A percentile compares a stretch with the other conserved stretches of the same genome.
These are phyloP conservation scores for Auricularia cornea DNA, from an alignment of 768 basidiomycete genomes.

Conservation along the genomic window DNA sequence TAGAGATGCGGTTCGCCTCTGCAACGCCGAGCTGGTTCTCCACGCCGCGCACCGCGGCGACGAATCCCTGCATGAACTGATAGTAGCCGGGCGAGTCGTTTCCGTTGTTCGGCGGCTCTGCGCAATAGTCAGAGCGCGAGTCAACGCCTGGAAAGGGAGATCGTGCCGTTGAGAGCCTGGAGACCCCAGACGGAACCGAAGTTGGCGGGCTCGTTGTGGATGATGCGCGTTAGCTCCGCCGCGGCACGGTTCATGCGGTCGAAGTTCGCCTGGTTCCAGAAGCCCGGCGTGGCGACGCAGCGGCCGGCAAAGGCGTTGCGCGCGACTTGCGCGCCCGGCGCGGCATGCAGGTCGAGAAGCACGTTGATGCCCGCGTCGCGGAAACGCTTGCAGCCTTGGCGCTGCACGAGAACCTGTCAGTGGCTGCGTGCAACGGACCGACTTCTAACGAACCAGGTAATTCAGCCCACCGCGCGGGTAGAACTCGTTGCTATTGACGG, in stretches of 20 bases:
- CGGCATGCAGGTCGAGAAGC: background rate
- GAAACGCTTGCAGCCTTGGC: background rate
- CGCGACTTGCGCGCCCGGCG: background rate
- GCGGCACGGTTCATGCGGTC: background rate
- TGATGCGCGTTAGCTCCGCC: background rate
- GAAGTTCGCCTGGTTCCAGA: background rate
- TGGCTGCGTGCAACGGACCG: no score
- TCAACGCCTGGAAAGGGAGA: background rate
- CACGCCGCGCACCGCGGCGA: background rate
- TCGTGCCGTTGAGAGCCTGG: background rate
- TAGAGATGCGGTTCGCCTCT: background rate
- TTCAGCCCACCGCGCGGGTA: background rate
- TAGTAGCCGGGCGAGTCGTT: conserved; percentile 1
- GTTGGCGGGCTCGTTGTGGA: conserved; percentile 1
- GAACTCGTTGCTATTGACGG: background rate
- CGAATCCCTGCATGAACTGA: conserved; percentile 1
- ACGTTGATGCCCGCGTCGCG: background rate
- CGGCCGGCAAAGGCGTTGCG: background rate
- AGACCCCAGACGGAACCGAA: background rate
- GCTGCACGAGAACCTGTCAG: background rate
- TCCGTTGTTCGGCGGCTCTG: background rate
- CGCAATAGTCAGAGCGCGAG: no score
- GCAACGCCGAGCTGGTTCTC: background rate
- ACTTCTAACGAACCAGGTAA: background rate
- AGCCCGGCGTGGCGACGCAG: background rate